phyloP scores from a whole-genome alignment of 495 filamentous ascomycete species.

The Hypoxylon perforatum region DNA sequence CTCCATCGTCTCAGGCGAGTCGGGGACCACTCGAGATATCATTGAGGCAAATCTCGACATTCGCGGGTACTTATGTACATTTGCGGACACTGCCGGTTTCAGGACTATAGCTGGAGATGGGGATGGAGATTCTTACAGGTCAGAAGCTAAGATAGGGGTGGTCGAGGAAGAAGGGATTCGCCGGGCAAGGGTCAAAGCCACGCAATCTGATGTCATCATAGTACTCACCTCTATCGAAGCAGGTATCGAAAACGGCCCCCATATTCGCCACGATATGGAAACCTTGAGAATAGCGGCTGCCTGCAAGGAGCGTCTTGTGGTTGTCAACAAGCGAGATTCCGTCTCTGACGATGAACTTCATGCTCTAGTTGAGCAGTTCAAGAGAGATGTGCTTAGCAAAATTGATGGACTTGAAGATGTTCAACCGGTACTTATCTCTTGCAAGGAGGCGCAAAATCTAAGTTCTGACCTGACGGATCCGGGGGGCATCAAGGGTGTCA shows the following conservation, averaged over 20 bases:
- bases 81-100: conserved; percentile 94
- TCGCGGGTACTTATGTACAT: conserved; percentile 84
- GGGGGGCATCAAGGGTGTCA: conserved; percentile 75
- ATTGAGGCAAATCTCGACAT: conserved; percentile 93
- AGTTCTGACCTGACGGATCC: conserved; percentile 61
- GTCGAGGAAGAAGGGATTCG: conserved; percentile 93
- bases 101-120: conserved; percentile 47
- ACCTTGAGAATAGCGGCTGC: conserved; percentile 59
- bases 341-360: conserved; percentile 48
- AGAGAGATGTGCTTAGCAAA: conserved; percentile 44
- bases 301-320: conserved; percentile 73
- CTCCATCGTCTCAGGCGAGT: conserved; percentile 90
- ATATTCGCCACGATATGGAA: conserved; percentile 59
- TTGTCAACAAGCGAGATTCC: conserved; percentile 85
- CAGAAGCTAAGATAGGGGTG: conserved; percentile 65
- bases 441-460: conserved; percentile 47
- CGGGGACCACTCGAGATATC: conserved; percentile 92
- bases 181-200: conserved; percentile 81
- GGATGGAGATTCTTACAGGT: conserved; percentile 21
- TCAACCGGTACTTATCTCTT: conserved; percentile 42
- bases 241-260: conserved; percentile 44
- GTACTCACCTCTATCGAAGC: conserved; percentile 78
- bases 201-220: conserved; percentile 87
- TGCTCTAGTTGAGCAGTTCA: conserved; percentile 47
- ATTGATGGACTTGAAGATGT: conserved; percentile 42